Evolutionary conservation across 306 rosid species (phyloP), one percentile per base, ranked within the genome.

Genomic region (Gynostemma pentaphyllum): DNA sequence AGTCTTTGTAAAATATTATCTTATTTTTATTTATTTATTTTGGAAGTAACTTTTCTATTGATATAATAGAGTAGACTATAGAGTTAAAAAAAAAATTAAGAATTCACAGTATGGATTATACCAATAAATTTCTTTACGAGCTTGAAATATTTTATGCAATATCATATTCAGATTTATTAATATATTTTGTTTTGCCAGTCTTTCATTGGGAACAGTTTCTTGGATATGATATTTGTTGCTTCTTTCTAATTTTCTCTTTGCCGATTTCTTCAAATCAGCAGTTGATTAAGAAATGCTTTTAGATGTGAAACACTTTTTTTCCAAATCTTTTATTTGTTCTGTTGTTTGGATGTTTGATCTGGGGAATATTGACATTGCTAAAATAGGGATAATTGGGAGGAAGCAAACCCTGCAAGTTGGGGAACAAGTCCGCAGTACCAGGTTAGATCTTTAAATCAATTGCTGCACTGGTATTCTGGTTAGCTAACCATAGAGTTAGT

Each of bases 341-440:
- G 39, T 30, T 15, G 7, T 18, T 39, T 45, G 41, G 30, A 68
- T 68, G 29, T 67, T 71, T 80, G 69, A 57, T 55, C 42, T 27
- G n/a, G 54, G 44, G 24, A 56, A 66, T 23, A 66, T 4, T 75
- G 71, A 34, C 81, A 64, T 45, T 61, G 45, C 63, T 28, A 15
- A 70, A 73, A 50, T 72, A 89, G 97, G 95, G 97, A 94, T 68
- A 83, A 83, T 69, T 94, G 97, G 97, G 99, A 94, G 74, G 99
- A 94, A 60, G 99, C 89, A 68, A 94, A 94, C 72, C 99, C 99
- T 39, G 99, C 74, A 69, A 86, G 97, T 73, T 94, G 97, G 99
- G 91, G 89, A 55, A 13, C 89, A 44, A 94, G 97, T 66, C 99
- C 99, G 29, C 97, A 86, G 68, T 89, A 89, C 74, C 99, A 89